Base-by-base conservation (phyloP, 768 basidiomycete genomes). In the Harrya chromipes region DNA sequence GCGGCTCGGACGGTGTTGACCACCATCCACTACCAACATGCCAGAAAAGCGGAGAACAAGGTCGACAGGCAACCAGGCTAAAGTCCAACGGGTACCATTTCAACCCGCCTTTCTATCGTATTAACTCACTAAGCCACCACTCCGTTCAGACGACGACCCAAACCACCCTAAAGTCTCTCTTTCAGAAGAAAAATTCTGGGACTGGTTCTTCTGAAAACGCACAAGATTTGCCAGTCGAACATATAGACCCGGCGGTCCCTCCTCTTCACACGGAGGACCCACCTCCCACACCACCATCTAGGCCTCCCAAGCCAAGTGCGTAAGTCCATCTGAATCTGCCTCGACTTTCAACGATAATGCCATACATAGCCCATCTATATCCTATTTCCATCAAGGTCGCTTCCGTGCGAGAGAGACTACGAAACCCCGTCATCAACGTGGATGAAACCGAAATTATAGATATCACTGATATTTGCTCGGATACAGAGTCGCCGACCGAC, bases 141-240 rank as follows among this genome's bases (percentile, higher is more conserved):
- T 37, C 31, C 26, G 49, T 38, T 24, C 41, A 60, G 62, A 26
- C 55, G 24, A 24, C 52, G 12, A 52, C 46, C 31, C 69, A 71
- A 36, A 62, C 57, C 43, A 68, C 66, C 17, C 57, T 71, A 6
- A 54, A 53, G 33, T 57, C 59, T 19, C 59, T 52, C 53, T 62
- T 67, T 47, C 60, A 47, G 54, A 61, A 33, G 47, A 56, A 49
- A 3, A 44, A 56, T 21, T 17, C 53, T 2, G 23, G 43, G 0
- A 17, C 5, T 1, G 23, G 35, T 4, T 16, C 41, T 26, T 8
- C 35, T 3, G 43, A 1, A 21, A 46, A 49, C 23, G 27, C 14
- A 27, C 52, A 52, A n/a, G 51, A 45, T 14, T 14, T 19, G 40
- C 33, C 36, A 10, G 4, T 12, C 26, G 45, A 53, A 36, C 26